These are phyloP conservation scores for Macroventuria anomochaeta DNA, from an alignment of 2,329 filamentous ascomycete species.

Conservation along the genomic window DNA sequence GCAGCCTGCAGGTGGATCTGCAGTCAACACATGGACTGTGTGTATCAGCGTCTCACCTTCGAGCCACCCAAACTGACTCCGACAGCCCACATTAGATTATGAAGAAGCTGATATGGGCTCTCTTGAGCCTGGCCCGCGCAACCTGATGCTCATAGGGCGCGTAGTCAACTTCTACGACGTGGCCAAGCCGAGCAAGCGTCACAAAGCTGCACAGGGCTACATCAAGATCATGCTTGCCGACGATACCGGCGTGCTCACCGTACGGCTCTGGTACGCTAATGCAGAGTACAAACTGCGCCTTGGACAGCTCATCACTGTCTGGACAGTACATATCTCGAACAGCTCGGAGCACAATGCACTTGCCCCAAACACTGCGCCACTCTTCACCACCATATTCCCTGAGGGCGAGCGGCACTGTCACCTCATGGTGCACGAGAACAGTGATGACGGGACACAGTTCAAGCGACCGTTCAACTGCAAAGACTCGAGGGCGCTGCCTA, in stretches of 20 bases:
- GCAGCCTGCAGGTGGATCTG: conserved; percentile 42
- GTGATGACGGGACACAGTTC: conserved; percentile 53
- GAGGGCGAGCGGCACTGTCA: conserved; percentile 62
- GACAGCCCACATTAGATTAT: conserved; percentile 56
- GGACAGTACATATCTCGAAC: conserved; percentile 63
- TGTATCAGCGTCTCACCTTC: not conserved
- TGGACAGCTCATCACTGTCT: conserved; percentile 63
- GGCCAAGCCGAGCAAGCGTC: conserved; percentile 51
- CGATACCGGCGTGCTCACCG: conserved; percentile 61
- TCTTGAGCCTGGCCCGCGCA: conserved; percentile 58
- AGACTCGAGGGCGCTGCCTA: conserved; percentile 47
- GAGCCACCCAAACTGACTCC: conserved; percentile 24
- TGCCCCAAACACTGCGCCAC: conserved; percentile 53
- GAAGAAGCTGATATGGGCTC: conserved; percentile 56
- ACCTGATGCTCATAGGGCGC: conserved; percentile 61
- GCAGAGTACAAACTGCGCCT: conserved; percentile 54
- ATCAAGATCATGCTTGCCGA: conserved; percentile 64
- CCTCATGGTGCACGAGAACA: conserved; percentile 60
- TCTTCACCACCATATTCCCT: conserved; percentile 65
- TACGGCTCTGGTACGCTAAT: conserved; percentile 60
- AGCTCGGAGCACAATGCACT: conserved; percentile 51
- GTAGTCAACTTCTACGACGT: conserved; percentile 62
- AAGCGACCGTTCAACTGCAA: conserved; percentile 56
- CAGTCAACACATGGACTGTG: conserved; percentile 28
- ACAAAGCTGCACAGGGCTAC: conserved; percentile 57